A percentile compares a stretch with the other conserved stretches of the same genome.
Evolutionary conservation across 1,139 yeast genomes (phyloP).

Genomic region (Saccharomyces uvarum): DNA sequence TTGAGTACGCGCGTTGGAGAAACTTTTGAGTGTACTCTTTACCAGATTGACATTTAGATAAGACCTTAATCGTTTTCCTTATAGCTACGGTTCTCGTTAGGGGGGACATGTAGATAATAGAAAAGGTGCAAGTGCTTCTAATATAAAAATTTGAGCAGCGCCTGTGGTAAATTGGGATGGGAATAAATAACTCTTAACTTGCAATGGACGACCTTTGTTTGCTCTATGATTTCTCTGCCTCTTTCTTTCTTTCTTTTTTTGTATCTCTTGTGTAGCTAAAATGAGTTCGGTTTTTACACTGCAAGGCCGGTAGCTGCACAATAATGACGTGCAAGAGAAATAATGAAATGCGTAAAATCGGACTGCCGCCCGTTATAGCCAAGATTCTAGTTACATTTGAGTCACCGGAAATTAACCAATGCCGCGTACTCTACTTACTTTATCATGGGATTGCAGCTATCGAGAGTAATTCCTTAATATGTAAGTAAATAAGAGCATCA

Average conservation of each 20-base stretch:
- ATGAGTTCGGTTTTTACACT: neutral
- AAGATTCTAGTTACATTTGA: neutral
- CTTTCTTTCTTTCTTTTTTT: neutral
- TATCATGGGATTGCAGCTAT: neutral
- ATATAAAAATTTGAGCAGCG: neutral
- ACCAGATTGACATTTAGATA: slow-evolving; percentile 9
- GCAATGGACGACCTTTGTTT: neutral
- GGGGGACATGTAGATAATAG: slow-evolving; percentile 8
- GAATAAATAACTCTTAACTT: neutral
- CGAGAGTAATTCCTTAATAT: neutral
- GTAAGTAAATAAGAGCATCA: neutral
- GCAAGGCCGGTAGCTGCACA: neutral
- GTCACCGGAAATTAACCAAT: neutral
- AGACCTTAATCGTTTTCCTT: slow-evolving; percentile 12
- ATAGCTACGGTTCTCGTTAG: slow-evolving; percentile 10
- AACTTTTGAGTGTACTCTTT: neutral
- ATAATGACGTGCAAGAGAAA: neutral
- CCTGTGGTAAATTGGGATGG: neutral
- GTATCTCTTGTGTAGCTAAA: neutral
- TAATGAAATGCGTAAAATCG: neutral
- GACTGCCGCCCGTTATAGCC: neutral
- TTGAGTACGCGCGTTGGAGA: neutral
- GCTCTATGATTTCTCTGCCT: neutral
- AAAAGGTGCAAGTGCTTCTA: neutral
- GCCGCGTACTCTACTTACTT: neutral